phyloP scores from a whole-genome alignment of 441 rosid genomes.

The Eutrema salsugineum region DNA sequence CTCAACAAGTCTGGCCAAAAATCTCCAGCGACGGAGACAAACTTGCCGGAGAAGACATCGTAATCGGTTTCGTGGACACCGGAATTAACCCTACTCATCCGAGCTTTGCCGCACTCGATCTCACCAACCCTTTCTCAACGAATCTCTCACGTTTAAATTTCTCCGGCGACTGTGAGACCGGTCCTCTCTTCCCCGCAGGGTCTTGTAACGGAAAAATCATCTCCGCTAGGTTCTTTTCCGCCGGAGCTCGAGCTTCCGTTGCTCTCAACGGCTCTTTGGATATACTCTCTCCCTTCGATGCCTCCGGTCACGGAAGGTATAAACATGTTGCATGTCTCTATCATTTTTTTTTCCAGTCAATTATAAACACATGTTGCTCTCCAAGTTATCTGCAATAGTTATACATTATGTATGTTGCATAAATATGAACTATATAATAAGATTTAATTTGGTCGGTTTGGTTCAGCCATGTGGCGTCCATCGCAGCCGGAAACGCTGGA shows the following conservation, averaged over 20 bases:
- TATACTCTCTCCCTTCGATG: conserved; percentile 80
- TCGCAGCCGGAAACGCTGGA: conserved; percentile 60
- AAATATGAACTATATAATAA: neutral
- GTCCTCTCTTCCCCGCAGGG: conserved; percentile 54
- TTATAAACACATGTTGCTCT: no score
- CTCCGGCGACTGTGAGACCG: conserved; percentile 70
- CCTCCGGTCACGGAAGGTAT: conserved; percentile 89
- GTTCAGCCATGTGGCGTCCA: conserved; percentile 64
- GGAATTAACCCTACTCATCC: conserved; percentile 84
- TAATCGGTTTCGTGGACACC: conserved; percentile 78
- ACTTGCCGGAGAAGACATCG: conserved; percentile 70
- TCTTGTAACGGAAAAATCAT: conserved; percentile 84
- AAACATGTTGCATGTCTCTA: neutral
- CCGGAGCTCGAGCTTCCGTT: conserved; percentile 68
- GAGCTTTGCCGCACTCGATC: conserved; percentile 53
- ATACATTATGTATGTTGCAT: neutral
- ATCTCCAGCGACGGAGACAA: conserved; percentile 42
- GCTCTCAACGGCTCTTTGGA: conserved; percentile 60
- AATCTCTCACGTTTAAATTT: conserved; percentile 46
- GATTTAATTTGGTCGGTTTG: neutral
- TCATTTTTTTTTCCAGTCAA: neutral
- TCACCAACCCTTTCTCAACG: conserved; percentile 33
- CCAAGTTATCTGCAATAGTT: no score
- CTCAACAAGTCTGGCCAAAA: conserved; percentile 53
- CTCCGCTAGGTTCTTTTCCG: conserved; percentile 75